Conservation (phyloP, 2,329 filamentous ascomycete species). For the Orbilia blumenaviensis region DNA sequence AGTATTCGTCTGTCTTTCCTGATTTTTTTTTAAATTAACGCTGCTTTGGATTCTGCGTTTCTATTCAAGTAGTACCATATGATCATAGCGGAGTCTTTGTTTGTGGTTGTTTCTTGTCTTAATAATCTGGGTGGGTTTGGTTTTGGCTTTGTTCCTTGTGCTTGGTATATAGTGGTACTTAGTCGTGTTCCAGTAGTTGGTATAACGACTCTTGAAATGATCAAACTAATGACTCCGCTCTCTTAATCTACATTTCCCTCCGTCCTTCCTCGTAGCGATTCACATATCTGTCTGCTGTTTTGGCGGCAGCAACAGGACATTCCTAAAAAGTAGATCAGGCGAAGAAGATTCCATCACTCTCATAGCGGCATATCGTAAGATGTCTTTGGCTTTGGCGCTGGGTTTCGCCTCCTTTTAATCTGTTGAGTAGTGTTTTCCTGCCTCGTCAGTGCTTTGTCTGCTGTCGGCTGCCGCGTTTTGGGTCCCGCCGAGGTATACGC, state of each 20-base stretch:
- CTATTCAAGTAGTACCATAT: constrained; percentile 12
- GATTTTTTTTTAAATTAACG: neutral
- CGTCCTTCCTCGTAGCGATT: neutral
- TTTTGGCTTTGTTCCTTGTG: constrained; percentile 18
- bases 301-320: neutral
- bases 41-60: constrained; percentile 1
- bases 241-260: constrained; percentile 31
- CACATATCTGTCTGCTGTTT: constrained; percentile 22
- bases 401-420: constrained; percentile 1
- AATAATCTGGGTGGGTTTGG: constrained; percentile 33
- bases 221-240: constrained; percentile 52
- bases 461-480: constrained; percentile 1
- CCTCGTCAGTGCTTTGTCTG: constrained; percentile 8
- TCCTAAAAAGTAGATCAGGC: constrained; percentile 1
- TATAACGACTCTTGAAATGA: constrained; percentile 36
- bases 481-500: neutral
- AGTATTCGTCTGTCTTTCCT: constrained; percentile 8
- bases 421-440: neutral
- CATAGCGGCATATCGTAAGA: neutral
- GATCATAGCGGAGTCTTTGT: constrained; percentile 40
- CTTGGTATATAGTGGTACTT: too few relatives aligned
- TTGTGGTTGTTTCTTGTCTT: constrained; percentile 21
- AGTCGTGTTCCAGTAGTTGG: constrained; percentile 16
- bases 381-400: neutral
- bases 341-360: constrained; percentile 20